A percentile compares a stretch with the other conserved stretches of the same genome.
phyloP scores from a whole-genome alignment of 2,329 filamentous ascomycete species.

The Aspergillus sp. region DNA sequence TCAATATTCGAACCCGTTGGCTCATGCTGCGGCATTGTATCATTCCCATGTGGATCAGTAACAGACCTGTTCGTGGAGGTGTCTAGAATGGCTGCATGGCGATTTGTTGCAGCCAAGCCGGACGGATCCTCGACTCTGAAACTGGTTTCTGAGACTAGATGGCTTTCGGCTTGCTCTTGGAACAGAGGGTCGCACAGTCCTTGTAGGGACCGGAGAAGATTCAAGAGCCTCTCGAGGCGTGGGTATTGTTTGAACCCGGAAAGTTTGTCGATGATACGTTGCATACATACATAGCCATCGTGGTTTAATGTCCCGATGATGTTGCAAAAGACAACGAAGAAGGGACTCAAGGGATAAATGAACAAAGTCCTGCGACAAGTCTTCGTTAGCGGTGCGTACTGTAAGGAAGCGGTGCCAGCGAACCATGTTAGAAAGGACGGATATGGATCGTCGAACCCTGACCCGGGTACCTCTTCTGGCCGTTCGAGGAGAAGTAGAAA shows the following conservation, averaged over 20 bases:
- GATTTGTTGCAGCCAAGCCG: not conserved
- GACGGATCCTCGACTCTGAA: not conserved
- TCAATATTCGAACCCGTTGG: not conserved
- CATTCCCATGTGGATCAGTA: too few relatives aligned
- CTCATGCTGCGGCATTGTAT: not conserved
- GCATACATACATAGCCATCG: not conserved
- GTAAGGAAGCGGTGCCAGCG: not conserved
- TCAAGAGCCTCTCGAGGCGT: not conserved
- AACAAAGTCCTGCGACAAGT: constrained; percentile 3
- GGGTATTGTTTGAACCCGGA: constrained; percentile 2
- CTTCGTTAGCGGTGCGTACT: not conserved
- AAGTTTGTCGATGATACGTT: not conserved
- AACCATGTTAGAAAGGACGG: constrained; percentile 21
- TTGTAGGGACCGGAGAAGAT: constrained; percentile 1
- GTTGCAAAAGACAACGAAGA: constrained; percentile 14
- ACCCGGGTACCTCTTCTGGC: not conserved
- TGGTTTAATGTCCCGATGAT: constrained; percentile 9
- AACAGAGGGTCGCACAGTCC: constrained; percentile 5
- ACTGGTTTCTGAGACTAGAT: not conserved
- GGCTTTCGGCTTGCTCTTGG: not conserved
- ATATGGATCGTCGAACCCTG: constrained; percentile 15
- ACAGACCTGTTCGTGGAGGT: too few relatives aligned
- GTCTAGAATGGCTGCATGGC: not conserved
- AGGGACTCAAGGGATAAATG: constrained; percentile 10
- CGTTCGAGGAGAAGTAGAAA: constrained; percentile 17